Conservation (phyloP, 73 alveolate genomes). For the Durusdinium trenchii region DNA sequence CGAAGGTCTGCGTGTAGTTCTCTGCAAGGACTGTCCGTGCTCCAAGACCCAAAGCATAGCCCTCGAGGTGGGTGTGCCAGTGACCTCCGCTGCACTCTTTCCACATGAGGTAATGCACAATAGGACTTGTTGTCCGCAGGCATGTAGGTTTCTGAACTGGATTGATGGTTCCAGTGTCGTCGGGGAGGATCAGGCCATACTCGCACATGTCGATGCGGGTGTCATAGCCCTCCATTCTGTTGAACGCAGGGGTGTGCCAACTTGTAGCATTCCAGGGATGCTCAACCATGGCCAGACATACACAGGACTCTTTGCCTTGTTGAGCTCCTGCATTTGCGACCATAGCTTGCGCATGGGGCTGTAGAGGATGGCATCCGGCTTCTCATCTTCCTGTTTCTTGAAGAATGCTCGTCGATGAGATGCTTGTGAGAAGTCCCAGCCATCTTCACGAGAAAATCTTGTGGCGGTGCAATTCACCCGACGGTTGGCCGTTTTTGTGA, state of each 20-base stretch:
- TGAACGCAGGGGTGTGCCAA: not conserved
- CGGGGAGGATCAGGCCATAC: not conserved
- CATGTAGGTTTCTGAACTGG: constrained; percentile 3
- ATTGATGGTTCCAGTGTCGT: not conserved
- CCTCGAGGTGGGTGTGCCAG: not conserved
- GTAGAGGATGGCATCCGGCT: not conserved
- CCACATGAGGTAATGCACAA: not conserved
- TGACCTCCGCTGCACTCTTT: not conserved
- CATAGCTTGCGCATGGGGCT: not conserved
- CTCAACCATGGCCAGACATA: not conserved
- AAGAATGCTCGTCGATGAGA: not conserved
- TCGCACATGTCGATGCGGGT: not conserved
- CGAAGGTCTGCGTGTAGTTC: not conserved
- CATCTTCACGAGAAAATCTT: not conserved
- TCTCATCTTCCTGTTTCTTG: not conserved
- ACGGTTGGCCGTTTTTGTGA: not conserved
- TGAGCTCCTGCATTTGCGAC: not conserved
- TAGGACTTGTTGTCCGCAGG: not conserved
- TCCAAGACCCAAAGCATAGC: not conserved
- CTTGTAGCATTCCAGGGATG: not conserved
- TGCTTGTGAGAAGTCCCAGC: constrained; percentile 1
- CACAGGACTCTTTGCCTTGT: not conserved
- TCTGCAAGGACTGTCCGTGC: not conserved
- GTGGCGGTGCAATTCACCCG: too few species aligned
- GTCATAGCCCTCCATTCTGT: not conserved